phyloP scores from a whole-genome alignment of 257 asterid genomes.

The Leonotis leonurus region DNA sequence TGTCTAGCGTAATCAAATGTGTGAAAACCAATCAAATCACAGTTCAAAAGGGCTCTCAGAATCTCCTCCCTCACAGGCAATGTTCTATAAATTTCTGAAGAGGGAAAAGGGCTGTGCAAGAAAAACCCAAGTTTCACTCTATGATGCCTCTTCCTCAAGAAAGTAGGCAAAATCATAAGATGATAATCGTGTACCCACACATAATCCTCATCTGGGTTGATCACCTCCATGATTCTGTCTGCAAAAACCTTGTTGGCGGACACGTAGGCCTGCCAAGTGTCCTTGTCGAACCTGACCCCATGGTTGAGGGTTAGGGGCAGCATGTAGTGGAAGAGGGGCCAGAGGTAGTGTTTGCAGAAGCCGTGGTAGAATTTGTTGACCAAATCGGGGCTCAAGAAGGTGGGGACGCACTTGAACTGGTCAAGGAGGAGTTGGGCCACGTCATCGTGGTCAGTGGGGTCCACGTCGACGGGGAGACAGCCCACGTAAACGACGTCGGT shows the following conservation, averaged over 20 bases:
- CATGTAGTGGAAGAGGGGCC: constrained; percentile 93
- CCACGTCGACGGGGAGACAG: constrained; percentile 47
- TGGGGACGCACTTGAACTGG: constrained; percentile 70
- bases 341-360: constrained; percentile 78
- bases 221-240: constrained; percentile 73
- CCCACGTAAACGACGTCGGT: constrained; percentile 65
- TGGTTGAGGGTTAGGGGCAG: constrained; percentile 57
- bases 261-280: constrained; percentile 71
- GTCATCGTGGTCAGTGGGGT: constrained; percentile 57
- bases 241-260: constrained; percentile 78
- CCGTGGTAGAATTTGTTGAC: constrained; percentile 67
- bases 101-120: constrained; percentile 72
- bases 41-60: constrained; percentile 69
- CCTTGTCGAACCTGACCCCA: constrained; percentile 65
- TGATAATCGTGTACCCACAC: constrained; percentile 93
- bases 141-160: constrained; percentile 58
- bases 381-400: constrained; percentile 54
- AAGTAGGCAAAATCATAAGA: constrained; percentile 74
- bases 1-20: constrained; percentile 95
- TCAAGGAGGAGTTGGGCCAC: constrained; percentile 56
- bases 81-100: constrained; percentile 76
- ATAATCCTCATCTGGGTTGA: constrained; percentile 69
- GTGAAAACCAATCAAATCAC: constrained; percentile 89
- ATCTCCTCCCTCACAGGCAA: constrained; percentile 89
- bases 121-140: constrained; percentile 74